Evolutionary conservation across 352 stramenopile species (phyloP), one percentile per base, ranked within the genome.

Genomic region (Globisporangium lucens): DNA sequence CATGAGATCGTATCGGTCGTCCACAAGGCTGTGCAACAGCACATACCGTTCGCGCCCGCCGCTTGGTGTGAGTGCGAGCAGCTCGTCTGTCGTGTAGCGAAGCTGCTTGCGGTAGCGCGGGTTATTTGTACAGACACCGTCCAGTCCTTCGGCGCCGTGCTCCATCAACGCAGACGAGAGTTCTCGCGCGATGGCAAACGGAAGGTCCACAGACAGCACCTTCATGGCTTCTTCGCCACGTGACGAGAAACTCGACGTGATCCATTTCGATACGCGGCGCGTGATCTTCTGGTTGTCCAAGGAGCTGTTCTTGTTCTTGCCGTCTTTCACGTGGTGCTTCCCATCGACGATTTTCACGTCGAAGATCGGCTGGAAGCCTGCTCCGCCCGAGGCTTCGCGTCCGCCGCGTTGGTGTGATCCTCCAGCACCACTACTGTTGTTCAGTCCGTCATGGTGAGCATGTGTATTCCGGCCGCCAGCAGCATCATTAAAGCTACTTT

Each of bases 1-100:
- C 76, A 96, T 90, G 70, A 96, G 78, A 59, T 96, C 89, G 67
- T 96, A 96, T 7, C 89, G 83, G 65, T 96, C 87, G 62, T 96
- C 89, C 38, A 91, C 79, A 63, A 91, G 77, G 22, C 85, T 94
- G 67, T 96, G 87, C 29, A 96, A 71, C 30, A 96, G 66, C 49
- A 96, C 66, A 55, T 94, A 95, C 46, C 86, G 84, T 66, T 94
- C 87, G n/a, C 83, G 80, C 27, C 72, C 70, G 20, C 75, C 79
- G 7, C 71, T 79, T 5, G 82, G 75, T 30, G 86, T 78, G 4
- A 96, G 68, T 20, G 75, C 72, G 38, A 89, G 51, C 9, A 96
- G 63, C 67, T 94, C 87, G 35, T 96, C 89, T 30, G 88, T 84
- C 5, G 85, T 90, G 68, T 93, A 87, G 30, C 85, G 82, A 29